Conservation (phyloP, 768 basidiomycete genomes). For the Sarcomyxa edulis region DNA sequence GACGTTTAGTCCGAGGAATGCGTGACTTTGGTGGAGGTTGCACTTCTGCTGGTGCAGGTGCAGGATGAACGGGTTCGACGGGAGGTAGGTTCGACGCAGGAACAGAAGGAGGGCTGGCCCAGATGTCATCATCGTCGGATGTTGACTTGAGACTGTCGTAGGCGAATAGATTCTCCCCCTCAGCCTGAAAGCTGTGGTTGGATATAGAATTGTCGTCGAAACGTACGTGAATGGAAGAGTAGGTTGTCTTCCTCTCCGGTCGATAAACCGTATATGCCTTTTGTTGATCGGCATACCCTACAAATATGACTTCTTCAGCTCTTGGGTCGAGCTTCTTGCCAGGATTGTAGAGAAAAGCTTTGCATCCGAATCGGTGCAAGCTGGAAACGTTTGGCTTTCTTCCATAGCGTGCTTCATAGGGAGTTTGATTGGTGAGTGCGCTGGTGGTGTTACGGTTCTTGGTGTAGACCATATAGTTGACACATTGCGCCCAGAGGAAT, state of each 20-base stretch:
- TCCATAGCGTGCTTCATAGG: conserved; percentile 14
- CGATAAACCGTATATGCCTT: conserved; percentile 25
- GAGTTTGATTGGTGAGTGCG: conserved; percentile 15
- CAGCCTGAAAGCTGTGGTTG: too few relatives aligned
- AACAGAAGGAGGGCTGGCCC: too few relatives aligned
- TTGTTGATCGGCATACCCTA: conserved; percentile 27
- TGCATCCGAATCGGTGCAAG: conserved; percentile 19
- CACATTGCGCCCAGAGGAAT: conserved; percentile 26
- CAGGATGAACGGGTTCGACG: too few relatives aligned
- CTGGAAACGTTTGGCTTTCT: conserved; percentile 16
- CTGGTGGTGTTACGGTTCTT: conserved; percentile 20
- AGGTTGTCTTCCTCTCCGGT: conserved; percentile 14
- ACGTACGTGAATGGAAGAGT: conserved; percentile 23
- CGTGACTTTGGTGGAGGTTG: too few relatives aligned
- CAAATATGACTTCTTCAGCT: conserved; percentile 22
- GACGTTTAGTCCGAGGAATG: too few relatives aligned
- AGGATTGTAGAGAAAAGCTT: too few relatives aligned
- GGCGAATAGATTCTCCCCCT: too few relatives aligned
- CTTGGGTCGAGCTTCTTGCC: too few relatives aligned
- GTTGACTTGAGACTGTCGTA: too few relatives aligned
- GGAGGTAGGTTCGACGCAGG: too few relatives aligned
- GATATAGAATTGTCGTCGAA: conserved; percentile 12
- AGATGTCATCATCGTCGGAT: too few relatives aligned
- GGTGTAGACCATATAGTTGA: conserved; percentile 20
- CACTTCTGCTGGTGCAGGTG: too few relatives aligned